Evolutionary conservation across 331 rosid genomes (phyloP), one percentile per base, ranked within the genome.

Genomic region (Phaseolus coccineus): DNA sequence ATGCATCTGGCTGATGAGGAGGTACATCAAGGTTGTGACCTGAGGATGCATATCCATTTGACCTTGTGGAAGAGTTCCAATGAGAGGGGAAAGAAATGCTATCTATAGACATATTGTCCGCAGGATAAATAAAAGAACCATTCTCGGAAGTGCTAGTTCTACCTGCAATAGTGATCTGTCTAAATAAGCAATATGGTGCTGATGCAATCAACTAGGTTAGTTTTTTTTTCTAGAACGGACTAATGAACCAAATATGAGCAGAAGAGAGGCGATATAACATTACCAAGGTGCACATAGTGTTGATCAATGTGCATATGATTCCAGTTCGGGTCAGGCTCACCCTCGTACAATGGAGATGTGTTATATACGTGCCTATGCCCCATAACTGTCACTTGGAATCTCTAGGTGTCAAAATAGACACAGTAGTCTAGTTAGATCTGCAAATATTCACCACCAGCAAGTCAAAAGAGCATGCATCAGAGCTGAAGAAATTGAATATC

Each of bases 321-420:
- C 98, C 97, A 91, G 74, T 91, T 88, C 77, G 80, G 94, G 74
- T 93, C 98, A 73, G 88, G 83, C 81, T 93, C 98, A 61, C 80
- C 83, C 73, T 89, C 94, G 71, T 84, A 87, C 80, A 86, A 73
- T 73, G 89, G 89, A 75, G 98, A 81, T 78, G 94, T 69, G 82
- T 81, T 81, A 80, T 87, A 88, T 63, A 82, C 63, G 77, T 91
- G 98, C 77, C 94, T 87, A 69, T 93, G 98, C 76, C 93, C 98
- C 98, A 93, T 93, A 74, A 69, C 58, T 83, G 73, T 53, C 77
- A 65, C 79, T 87, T 50, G 74, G 72, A 75, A 85, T 74, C 82
- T 67, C 65, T 28, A 42, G 39, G 73, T 77, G 74, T 57, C 71
- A 77, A 59, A 73, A 76, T 24, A 80, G 74, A 78, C 48, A 57